Base-by-base conservation (phyloP, 495 filamentous ascomycete species). In the Usnea hakonensis region DNA sequence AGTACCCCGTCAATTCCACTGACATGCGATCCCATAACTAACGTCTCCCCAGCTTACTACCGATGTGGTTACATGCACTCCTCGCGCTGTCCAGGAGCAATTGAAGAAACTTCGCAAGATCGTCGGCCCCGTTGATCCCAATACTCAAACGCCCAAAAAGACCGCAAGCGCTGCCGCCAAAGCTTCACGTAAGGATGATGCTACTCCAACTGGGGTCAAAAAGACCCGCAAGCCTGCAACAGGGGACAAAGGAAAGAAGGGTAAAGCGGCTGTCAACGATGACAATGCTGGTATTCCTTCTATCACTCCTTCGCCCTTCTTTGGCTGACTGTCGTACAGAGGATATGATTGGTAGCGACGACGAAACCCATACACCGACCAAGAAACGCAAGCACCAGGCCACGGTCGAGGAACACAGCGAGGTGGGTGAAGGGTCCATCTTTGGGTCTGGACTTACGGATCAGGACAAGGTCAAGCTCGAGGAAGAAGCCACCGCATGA, bases 81-180 rank as follows among this genome's bases (percentile, higher is more conserved):
- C 54, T n/a, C 66, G 60, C 19, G 73, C 75, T 14, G 43, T 75
- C 17, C 61, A 67, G 43, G 70, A 73, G 59, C 72, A 68, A 40
- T 54, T 76, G 48, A 63, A 67, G 33, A 68, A 67, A 19, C 43
- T 77, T 6, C 60, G 61, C 50, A 60, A 61, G 41, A 26, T 40
- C 4, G 40, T 21, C 57, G 56, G 14, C 48, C 55, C 35, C 2
- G 32, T n/a, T 19, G 23, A 54, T 32, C 35, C 28, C 1, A 37
- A 11, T 5, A 19, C 33, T 19, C 44, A n/a, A n/a, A n/a, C n/a
- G n/a, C n/a, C 23, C 17, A 44, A 17, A 16, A 55, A 48, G 44
- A 17, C 46, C 40, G 8, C 61, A 10, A 37, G 10, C 6, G 8
- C 32, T 19, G 32, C 43, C 43, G 4, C 40, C 26, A 59, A 41